Conservation (phyloP, 2,329 filamentous ascomycete species). For the Chaetoscypha palmicola region DNA sequence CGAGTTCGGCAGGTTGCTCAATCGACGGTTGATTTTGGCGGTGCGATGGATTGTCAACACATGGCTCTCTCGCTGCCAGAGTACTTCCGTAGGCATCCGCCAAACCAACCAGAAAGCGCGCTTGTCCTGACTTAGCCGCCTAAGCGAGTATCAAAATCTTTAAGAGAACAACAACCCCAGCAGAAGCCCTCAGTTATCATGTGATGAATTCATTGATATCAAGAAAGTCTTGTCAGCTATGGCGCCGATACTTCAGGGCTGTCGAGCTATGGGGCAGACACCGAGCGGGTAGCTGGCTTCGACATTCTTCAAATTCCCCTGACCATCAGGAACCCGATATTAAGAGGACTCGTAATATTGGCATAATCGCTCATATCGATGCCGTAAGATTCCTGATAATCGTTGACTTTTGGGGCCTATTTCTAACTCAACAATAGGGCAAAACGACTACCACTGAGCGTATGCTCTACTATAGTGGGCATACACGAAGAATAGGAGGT, state of each 20-base stretch:
- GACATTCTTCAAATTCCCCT: constrained; percentile 17
- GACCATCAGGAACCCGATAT: constrained; percentile 19
- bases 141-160: neutral
- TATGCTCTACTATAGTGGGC: constrained; percentile 95
- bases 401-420: too few relatives aligned
- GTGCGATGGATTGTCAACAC: neutral
- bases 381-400: constrained; percentile 45
- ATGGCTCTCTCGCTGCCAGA: too few relatives aligned
- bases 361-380: constrained; percentile 98
- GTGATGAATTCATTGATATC: constrained; percentile 25
- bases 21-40: neutral
- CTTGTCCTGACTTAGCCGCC: neutral
- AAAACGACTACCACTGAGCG: constrained; percentile 99
- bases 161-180: neutral
- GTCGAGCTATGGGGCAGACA: neutral
- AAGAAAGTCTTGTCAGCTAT: constrained; percentile 22
- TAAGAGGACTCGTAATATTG: constrained; percentile 79
- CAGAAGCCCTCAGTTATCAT: constrained; percentile 10
- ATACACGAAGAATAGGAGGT: constrained; percentile 77
- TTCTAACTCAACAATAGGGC: constrained; percentile 44
- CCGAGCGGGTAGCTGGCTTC: constrained; percentile 7
- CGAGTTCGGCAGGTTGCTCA: neutral
- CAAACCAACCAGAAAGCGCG: neutral
- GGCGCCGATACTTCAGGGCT: constrained; percentile 20
- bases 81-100: neutral